Evolutionary conservation across 1,139 yeast genomes (phyloP), one percentile per base, ranked within the genome.

Genomic region (Taphrina sp.): DNA sequence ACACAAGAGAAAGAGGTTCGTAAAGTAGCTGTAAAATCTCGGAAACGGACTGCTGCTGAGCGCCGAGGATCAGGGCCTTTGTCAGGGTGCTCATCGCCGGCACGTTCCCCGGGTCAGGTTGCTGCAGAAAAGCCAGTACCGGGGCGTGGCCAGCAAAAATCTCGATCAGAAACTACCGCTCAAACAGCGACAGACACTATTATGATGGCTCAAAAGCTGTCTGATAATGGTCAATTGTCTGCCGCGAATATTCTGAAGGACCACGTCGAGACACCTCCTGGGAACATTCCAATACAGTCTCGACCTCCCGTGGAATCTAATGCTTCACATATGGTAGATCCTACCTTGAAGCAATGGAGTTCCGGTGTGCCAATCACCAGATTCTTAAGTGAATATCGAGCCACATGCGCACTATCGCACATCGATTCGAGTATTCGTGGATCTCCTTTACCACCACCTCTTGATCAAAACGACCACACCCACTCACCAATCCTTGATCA

Each of bases 351-450:
- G 23, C 19, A 17, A 14, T 19, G 16, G 17, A 29, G 17, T 20
- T 14, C 45, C 12, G 45, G 45, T 22, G 34, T 26, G 5, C 22
- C 45, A n/a, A 16, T 23, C 10, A 41, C 47, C 5, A 36, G 31
- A 31, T 43, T 43, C 28, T 22, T 43, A 19, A 31, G 38, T 12
- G 47, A 33, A 29, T 31, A 31, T 19, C 16, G 38, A 7, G 20
- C 47, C 17, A 43, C 29, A 12, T 23, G 47, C 38, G 31, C 36
- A 31, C 37, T 33, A 5, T 19, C 47, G 5, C 47, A 29, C n/a
- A 43, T 43, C 38, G 47, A 43, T 31, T 43, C 47, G 16, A 31
- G 47, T 33, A 31, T 43, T 20, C 47, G 47, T 23, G 47, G 47
- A 8, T 43, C 47, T 8, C 47, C 47, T 5, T 20, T 43, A 31